phyloP scores from a whole-genome alignment of 305 asterid genomes.

The Fraxinus xanthoxyloides region DNA sequence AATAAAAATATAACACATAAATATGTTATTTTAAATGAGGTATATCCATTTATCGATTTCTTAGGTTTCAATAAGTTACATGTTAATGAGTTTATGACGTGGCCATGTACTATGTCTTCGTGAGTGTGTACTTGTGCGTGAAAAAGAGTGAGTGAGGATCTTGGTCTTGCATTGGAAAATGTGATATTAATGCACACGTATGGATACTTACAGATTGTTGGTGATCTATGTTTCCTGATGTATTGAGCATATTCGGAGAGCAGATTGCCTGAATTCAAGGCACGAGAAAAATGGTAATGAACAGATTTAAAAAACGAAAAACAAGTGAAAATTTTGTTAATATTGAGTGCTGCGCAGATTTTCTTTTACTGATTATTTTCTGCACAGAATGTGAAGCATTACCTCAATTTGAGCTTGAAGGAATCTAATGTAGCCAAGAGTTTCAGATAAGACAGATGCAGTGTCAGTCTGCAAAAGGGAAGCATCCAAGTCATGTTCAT shows the following conservation, averaged over 20 bases:
- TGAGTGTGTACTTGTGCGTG: constrained; percentile 11
- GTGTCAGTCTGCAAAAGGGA: constrained; percentile 83
- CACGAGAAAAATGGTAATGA: not conserved
- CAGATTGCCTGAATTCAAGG: constrained; percentile 42
- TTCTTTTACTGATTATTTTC: not conserved
- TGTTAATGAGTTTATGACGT: not conserved
- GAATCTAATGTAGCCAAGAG: constrained; percentile 80
- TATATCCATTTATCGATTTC: not conserved
- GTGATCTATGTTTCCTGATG: constrained; percentile 33
- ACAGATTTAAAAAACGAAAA: not conserved
- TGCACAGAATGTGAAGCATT: not conserved
- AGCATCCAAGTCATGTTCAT: constrained; percentile 35
- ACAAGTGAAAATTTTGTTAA: not conserved
- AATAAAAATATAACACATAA: no score
- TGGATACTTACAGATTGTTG: constrained; percentile 44
- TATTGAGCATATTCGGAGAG: constrained; percentile 53
- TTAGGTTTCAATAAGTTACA: not conserved
- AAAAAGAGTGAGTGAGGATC: constrained; percentile 7
- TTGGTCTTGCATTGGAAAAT: constrained; percentile 39
- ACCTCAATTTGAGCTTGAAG: constrained; percentile 80
- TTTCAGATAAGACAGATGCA: constrained; percentile 87
- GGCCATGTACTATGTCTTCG: not conserved
- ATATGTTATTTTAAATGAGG: not conserved
- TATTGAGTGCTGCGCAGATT: not conserved
- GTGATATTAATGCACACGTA: constrained; percentile 17